Conservation (phyloP, 495 filamentous ascomycete genomes). For the Podospora didyma region DNA sequence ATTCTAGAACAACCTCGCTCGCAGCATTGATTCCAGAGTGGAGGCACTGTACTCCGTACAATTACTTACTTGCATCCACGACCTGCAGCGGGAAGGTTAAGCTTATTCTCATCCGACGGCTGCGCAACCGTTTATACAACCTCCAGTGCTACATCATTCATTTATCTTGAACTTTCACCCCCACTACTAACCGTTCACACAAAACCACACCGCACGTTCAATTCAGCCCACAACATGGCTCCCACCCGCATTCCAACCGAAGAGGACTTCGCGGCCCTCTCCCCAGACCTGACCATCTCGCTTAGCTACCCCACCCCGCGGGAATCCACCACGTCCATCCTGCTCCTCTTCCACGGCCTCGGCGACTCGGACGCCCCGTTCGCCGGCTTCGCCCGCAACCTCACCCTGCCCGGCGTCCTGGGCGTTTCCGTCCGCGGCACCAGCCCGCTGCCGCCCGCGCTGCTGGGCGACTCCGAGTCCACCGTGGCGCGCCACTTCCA, state of each 20-base stretch:
- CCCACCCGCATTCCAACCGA: constrained; percentile 35
- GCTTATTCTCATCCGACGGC: too few relatives aligned
- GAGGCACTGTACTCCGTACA: too few relatives aligned
- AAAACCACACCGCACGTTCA: too few relatives aligned
- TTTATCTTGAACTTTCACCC: too few relatives aligned
- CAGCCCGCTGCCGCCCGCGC: constrained; percentile 65
- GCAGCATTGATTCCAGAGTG: too few relatives aligned
- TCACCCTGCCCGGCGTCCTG: constrained; percentile 78
- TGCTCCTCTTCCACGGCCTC: constrained; percentile 86
- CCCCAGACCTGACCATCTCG: constrained; percentile 23
- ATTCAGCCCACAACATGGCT: too few relatives aligned
- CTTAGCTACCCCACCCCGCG: constrained; percentile 35
- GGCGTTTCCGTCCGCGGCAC: constrained; percentile 73
- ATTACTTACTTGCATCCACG: too few relatives aligned
- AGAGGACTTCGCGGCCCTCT: constrained; percentile 32
- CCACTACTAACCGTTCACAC: too few relatives aligned
- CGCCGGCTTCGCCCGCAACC: constrained; percentile 61
- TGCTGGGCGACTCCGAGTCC: constrained; percentile 46
- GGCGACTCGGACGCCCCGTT: constrained; percentile 74
- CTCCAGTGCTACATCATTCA: too few relatives aligned
- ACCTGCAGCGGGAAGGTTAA: too few relatives aligned
- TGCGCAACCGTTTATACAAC: too few relatives aligned
- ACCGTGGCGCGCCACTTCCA: constrained; percentile 51
- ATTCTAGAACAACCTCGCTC: too few relatives aligned
- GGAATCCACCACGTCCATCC: constrained; percentile 61